Evolutionary conservation across 164 flowering plant genomes (phyloP).

Genomic region (Malania oleifera): DNA sequence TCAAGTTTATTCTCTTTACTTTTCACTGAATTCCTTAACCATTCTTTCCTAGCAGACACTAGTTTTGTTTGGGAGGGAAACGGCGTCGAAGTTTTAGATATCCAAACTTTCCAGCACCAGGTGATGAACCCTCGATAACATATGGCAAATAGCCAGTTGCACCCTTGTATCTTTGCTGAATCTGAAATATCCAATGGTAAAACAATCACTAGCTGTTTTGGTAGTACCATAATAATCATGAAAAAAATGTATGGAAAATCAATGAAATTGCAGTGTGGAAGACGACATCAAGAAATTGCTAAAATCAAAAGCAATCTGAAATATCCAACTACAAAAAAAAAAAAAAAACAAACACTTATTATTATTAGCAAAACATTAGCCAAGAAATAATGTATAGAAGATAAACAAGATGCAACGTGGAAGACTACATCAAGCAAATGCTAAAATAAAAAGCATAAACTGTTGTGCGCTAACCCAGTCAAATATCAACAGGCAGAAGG

Average conservation of each 20-base stretch:
- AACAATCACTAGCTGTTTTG: too few relatives aligned
- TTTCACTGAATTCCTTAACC: not conserved
- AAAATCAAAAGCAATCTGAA: too few relatives aligned
- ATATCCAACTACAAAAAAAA: too few relatives aligned
- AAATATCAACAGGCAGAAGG: not conserved
- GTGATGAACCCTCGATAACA: conserved; percentile 92
- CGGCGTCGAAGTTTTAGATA: conserved; percentile 70
- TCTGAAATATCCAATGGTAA: conserved; percentile 32
- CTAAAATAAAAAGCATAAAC: not conserved
- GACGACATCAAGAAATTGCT: too few relatives aligned
- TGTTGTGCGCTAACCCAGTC: not conserved
- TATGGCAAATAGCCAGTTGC: conserved; percentile 84
- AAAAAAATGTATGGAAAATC: too few relatives aligned
- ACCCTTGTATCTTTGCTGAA: conserved; percentile 72
- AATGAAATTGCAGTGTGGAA: too few relatives aligned
- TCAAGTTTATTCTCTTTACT: not conserved
- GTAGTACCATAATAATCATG: too few relatives aligned
- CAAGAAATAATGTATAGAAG: not conserved
- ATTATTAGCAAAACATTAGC: not conserved
- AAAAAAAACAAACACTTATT: too few relatives aligned
- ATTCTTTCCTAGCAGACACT: not conserved
- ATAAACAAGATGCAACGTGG: not conserved
- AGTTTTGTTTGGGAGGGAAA: conserved; percentile 3
- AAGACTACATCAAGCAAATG: not conserved
- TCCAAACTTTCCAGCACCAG: conserved; percentile 95